These are phyloP conservation scores for Rhodotorula taiwanensis DNA, from an alignment of 768 basidiomycete species.

Conservation along the genomic window DNA sequence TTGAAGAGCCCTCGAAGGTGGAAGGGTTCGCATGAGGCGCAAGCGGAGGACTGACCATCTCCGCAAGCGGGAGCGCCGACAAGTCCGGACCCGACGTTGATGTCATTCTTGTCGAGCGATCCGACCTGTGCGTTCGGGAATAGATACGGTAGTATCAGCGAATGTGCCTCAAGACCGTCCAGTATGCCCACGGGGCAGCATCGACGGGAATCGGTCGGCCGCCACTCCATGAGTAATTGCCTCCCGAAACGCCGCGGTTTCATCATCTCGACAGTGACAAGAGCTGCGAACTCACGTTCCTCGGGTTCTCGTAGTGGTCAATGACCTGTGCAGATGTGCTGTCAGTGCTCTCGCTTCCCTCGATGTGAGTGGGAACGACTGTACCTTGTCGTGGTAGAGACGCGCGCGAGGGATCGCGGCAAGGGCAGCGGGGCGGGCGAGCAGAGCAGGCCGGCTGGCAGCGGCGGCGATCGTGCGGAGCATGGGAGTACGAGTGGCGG, in stretches of 20 bases:
- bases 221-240: neutral
- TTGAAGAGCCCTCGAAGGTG: neutral
- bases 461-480: slow-evolving; percentile 7
- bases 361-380: neutral
- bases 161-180: no score
- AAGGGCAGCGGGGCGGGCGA: neutral
- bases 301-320: slow-evolving; percentile 92
- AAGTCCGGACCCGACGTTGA: slow-evolving; percentile 91
- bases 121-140: slow-evolving; percentile 71
- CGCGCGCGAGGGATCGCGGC: slow-evolving; percentile 23
- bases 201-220: no score
- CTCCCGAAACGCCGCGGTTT: no score
- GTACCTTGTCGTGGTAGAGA: slow-evolving; percentile 37
- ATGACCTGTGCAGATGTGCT: slow-evolving; percentile 58
- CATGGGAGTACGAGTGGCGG: slow-evolving; percentile 10
- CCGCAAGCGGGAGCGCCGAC: slow-evolving; percentile 57
- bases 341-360: neutral
- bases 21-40: neutral
- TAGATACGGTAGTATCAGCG: no score
- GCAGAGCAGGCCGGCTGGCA: neutral
- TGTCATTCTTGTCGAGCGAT: slow-evolving; percentile 82
- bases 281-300: slow-evolving; percentile 63
- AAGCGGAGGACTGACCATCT: slow-evolving; percentile 34
- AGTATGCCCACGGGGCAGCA: no score
- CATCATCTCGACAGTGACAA: no score